Base-by-base conservation (phyloP, 306 rosid species). In the Inga oerstediana region DNA sequence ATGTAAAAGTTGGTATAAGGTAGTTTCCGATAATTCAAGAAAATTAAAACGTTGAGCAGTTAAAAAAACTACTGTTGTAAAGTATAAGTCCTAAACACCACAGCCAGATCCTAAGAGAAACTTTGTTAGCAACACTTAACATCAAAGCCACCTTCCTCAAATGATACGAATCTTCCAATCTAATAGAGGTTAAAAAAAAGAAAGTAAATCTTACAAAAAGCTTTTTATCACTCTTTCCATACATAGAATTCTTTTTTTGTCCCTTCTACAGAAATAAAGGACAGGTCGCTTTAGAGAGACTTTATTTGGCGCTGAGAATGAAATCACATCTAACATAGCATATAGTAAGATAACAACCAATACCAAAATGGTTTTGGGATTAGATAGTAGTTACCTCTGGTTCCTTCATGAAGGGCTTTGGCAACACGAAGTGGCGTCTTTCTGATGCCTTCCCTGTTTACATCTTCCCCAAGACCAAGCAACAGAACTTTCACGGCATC, bases 351-450 rank as follows among this genome's bases (percentile, higher is more conserved):
- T 3, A 65, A 27, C 71, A 32, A 15, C 71, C 71, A 1, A 65
- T 30, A 65, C 41, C 41, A 65, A 0, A 65, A 6, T 24, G 6
- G 70, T 15, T 24, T 62, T 27, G 30, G 30, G 69, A 22, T 59
- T 2, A 48, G 66, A n/a, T 30, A 62, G 66, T 48, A 81, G 16
- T 78, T 32, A 96, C 99, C 99, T 88, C 78, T 91, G 30, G 99
- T 97, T 86, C 99, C 99, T 84, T 97, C 94, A 70, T 92, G 85
- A 62, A 97, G 95, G 59, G 99, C 97, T 85, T 97, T 94, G 22
- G 99, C 98, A 79, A 97, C 98, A 46, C 97, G 97, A 77, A 89
- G 86, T 62, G 99, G 99, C 32, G 97, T 97, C 86, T 92, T 97
- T 80, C 79, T 85, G 56, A 97, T 72, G 75, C 99, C 98, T 81